These are phyloP conservation scores for Ceratocystiopsis minuta DNA, from an alignment of 2,329 filamentous ascomycete genomes.

Conservation along the genomic window DNA sequence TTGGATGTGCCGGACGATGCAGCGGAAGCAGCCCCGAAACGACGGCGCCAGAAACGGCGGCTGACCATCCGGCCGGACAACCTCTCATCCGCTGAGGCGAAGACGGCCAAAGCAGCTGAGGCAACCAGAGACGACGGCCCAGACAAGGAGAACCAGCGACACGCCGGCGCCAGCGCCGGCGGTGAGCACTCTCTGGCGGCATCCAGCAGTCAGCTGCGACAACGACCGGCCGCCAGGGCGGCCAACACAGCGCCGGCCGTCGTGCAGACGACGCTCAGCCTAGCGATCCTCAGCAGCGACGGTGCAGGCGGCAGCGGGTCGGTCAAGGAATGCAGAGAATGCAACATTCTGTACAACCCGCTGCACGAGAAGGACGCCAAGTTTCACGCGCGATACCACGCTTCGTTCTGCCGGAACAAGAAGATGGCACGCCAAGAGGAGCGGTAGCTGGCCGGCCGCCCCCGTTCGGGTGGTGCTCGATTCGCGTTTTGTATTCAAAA, in stretches of 20 bases:
- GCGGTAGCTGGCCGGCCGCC: too few species aligned
- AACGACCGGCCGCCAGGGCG: background rate
- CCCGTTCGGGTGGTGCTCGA: background rate
- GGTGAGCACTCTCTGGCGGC: background rate
- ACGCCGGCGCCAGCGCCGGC: background rate
- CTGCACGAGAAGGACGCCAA: conserved; percentile 24
- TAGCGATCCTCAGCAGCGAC: conserved; percentile 17
- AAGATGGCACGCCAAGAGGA: too few species aligned
- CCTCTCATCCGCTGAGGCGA: too few species aligned
- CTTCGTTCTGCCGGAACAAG: conserved; percentile 9
- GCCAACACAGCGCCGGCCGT: too few species aligned
- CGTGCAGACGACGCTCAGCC: conserved; percentile 24
- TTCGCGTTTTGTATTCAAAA: background rate
- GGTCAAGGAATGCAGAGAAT: conserved; percentile 24
- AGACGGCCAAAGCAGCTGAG: too few species aligned
- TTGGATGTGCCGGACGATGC: too few species aligned
- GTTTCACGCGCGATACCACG: conserved; percentile 21
- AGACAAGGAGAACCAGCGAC: background rate
- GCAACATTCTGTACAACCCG: conserved; percentile 26
- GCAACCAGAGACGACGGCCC: background rate
- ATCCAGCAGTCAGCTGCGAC: conserved; percentile 5
- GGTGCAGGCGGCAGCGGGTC: conserved; percentile 1
- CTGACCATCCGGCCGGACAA: conserved; percentile 7
- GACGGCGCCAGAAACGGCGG: conserved; percentile 7
- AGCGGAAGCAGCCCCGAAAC: background rate